Conservation (phyloP, 179 eudicot genomes). For the Carnegiea gigantea region DNA sequence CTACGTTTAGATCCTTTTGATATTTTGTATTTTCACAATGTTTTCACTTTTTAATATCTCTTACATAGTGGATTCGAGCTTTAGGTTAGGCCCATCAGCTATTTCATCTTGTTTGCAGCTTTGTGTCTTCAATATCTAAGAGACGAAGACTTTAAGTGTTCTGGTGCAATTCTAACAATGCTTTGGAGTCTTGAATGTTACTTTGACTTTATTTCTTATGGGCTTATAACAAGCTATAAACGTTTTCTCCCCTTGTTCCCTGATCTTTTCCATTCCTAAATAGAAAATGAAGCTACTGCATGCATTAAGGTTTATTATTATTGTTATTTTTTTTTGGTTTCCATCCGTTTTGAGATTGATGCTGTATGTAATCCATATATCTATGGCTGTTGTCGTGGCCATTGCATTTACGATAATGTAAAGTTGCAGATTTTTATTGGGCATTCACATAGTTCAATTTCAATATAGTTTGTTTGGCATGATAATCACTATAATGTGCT, state of each 20-base stretch:
- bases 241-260: background rate
- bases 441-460: background rate
- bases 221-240: too few relatives aligned
- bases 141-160: background rate
- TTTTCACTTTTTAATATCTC: background rate
- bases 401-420: background rate
- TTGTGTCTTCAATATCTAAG: background rate
- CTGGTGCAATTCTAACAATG: too few relatives aligned
- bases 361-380: background rate
- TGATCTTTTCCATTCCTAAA: background rate
- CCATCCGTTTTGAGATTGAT: background rate
- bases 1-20: background rate
- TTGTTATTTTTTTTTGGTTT: too few relatives aligned
- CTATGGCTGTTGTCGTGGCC: background rate
- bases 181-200: too few relatives aligned
- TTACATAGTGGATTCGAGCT: background rate
- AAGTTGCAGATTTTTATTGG: conserved; percentile 3
- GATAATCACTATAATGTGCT: background rate
- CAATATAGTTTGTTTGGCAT: background rate
- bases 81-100: background rate
- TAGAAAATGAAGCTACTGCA: too few relatives aligned
- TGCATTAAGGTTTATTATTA: too few relatives aligned
- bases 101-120: background rate
- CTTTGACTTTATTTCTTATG: background rate
- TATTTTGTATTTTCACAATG: background rate